phyloP scores from a whole-genome alignment of 2,329 filamentous ascomycete genomes.

The Fusarium longipes region DNA sequence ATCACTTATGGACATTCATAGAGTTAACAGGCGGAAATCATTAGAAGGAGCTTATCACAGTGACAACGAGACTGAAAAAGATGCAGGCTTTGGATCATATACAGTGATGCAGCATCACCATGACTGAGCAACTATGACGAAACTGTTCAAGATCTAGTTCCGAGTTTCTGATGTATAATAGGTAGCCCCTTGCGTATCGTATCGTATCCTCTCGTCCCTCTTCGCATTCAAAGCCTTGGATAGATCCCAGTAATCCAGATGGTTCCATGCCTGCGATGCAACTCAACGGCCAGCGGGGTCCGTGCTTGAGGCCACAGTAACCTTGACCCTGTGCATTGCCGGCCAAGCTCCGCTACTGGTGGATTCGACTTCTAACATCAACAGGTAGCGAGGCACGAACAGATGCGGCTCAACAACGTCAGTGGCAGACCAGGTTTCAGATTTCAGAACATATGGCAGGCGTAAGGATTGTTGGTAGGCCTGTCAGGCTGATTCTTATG shows the following conservation, averaged over 20 bases:
- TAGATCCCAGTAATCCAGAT: slow-evolving; percentile 32
- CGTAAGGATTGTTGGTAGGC: background rate
- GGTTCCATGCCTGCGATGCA: slow-evolving; percentile 25
- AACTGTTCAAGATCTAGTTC: background rate
- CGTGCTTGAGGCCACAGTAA: slow-evolving; percentile 26
- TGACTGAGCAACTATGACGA: background rate
- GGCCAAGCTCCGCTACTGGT: slow-evolving; percentile 36
- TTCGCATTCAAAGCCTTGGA: background rate
- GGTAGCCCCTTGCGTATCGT: background rate
- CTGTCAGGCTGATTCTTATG: background rate
- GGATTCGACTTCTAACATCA: slow-evolving; percentile 17
- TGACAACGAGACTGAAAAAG: background rate
- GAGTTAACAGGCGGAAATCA: background rate
- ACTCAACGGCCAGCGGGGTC: slow-evolving; percentile 23
- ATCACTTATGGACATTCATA: background rate
- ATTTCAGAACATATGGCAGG: background rate
- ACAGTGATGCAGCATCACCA: background rate
- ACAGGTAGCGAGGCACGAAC: slow-evolving; percentile 4
- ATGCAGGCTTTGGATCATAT: background rate
- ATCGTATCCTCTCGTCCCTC: slow-evolving; percentile 12
- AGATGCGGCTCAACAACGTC: slow-evolving; percentile 40
- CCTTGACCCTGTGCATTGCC: slow-evolving; percentile 23
- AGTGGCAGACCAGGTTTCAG: slow-evolving; percentile 28
- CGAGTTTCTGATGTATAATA: background rate
- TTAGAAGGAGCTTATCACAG: background rate